Evolutionary conservation across 306 rosid genomes (phyloP).

Genomic region (Prunus campanulata): DNA sequence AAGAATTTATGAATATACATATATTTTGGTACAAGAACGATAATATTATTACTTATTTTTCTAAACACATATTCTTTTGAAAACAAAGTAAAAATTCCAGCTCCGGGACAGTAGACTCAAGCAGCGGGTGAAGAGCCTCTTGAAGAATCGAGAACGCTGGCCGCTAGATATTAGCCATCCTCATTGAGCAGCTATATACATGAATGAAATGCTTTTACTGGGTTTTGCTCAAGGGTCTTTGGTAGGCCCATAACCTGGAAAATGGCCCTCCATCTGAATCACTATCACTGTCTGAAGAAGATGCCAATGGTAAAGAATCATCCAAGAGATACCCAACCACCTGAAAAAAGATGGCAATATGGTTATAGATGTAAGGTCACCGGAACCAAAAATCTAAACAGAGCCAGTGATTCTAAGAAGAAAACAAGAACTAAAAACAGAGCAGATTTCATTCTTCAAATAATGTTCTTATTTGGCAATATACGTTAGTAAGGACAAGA

Average conservation of each 20-base stretch:
- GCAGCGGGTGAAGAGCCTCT: too few species aligned
- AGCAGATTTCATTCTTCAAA: not conserved
- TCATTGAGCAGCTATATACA: not conserved
- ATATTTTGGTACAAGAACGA: too few species aligned
- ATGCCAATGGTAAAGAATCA: constrained; percentile 27
- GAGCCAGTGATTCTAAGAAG: not conserved
- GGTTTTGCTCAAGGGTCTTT: constrained; percentile 27
- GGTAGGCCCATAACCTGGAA: constrained; percentile 69
- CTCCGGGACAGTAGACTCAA: too few species aligned
- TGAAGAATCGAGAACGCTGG: too few species aligned
- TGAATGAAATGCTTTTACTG: constrained; percentile 12
- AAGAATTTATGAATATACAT: too few species aligned
- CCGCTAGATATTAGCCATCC: not conserved
- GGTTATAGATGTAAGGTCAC: not conserved
- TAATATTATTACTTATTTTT: too few species aligned
- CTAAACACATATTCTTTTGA: too few species aligned
- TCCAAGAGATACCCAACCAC: constrained; percentile 60
- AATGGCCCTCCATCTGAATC: constrained; percentile 54
- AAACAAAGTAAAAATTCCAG: too few species aligned
- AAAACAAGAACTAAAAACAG: not conserved
- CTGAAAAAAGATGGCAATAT: constrained; percentile 38
- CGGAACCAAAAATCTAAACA: not conserved
- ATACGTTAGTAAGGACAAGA: not conserved
- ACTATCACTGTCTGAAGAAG: constrained; percentile 79
- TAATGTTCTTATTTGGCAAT: not conserved